A percentile compares a stretch with the other conserved stretches of the same genome.
These are phyloP conservation scores for Mucor ambiguus DNA, from an alignment of 371 early-diverging fungal species.

Conservation along the genomic window DNA sequence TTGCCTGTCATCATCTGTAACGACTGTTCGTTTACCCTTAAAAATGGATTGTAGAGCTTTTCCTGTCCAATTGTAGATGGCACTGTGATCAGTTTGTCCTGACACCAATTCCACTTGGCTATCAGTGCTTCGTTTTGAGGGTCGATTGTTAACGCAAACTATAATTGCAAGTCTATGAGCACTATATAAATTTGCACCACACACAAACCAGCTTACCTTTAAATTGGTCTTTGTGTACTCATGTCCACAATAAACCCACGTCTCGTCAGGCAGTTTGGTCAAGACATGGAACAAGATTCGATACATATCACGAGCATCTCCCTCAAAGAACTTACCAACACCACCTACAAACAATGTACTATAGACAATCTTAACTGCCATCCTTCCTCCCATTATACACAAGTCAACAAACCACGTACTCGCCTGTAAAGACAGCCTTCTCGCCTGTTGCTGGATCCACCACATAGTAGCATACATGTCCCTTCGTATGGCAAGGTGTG, in stretches of 20 bases:
- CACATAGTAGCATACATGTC: constrained; percentile 87
- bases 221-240: constrained; percentile 42
- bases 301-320: constrained; percentile 86
- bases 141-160: constrained; percentile 55
- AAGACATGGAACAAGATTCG: constrained; percentile 72
- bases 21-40: constrained; percentile 77
- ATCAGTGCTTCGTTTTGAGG: constrained; percentile 51
- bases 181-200: background rate
- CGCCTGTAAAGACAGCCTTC: constrained; percentile 55
- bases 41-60: constrained; percentile 83
- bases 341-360: constrained; percentile 60
- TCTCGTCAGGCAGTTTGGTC: constrained; percentile 79
- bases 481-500: constrained; percentile 91
- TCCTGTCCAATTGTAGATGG: constrained; percentile 91
- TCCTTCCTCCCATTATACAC: background rate
- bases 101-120: constrained; percentile 66
- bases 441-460: constrained; percentile 53
- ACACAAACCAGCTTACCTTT: constrained; percentile 24
- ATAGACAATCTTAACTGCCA: background rate
- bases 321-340: constrained; percentile 95
- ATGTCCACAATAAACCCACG: constrained; percentile 88
- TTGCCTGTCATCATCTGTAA: constrained; percentile 65
- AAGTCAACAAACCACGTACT: constrained; percentile 20
- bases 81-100: constrained; percentile 63
- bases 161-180: background rate